Base-by-base conservation (phyloP, 192 early-diverging fungal genomes). In the Entrophospora sp. region DNA sequence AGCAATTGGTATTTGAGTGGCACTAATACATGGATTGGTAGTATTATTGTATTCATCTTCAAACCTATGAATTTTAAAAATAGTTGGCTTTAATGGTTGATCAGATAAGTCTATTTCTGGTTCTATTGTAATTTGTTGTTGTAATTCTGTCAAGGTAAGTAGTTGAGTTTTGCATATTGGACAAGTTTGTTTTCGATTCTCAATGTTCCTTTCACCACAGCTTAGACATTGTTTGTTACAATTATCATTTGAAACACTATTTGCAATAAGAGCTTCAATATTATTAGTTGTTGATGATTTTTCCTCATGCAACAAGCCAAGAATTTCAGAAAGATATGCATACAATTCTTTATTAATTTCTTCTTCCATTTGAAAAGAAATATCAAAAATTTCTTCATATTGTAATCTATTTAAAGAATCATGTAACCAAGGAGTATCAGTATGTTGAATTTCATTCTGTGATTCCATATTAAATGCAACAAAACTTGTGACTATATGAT, bases 381-480 rank as follows among this genome's bases (percentile, higher is more conserved):
- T 37, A 58, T 36, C 18, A 13, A 58, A 38, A 58, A 37, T 30
- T 35, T 35, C 20, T 37, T 58, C 34, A 8, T 22, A 58, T 58
- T 58, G 56, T 58, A 28, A 59, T 24, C 35, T 59, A 40, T 38
- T 59, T 38, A 59, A n/a, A 59, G 57, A 59, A 59, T 37, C 18
- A 25, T 13, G 37, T n/a, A 20, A 10, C 57, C 57, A 59, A 4
- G 35, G 35, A 24, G 4, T 24, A 40, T 59, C 20, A 40, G 20
- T 40, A 59, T 59, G n/a, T 37, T 59, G 57, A 59, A 59, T 59
- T 9, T 59, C 38, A 20, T 59, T 59, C 38, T 59, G 35, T 30
- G 16, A 36, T 36, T 73, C 62, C 55, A 72, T 72, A 48, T 22
- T 49, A 34, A 61, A 42, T 36, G 27, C 30, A 45, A 36, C 35